Evolutionary conservation across 495 filamentous ascomycete genomes (phyloP).

Genomic region (Annulohypoxylon stygium): DNA sequence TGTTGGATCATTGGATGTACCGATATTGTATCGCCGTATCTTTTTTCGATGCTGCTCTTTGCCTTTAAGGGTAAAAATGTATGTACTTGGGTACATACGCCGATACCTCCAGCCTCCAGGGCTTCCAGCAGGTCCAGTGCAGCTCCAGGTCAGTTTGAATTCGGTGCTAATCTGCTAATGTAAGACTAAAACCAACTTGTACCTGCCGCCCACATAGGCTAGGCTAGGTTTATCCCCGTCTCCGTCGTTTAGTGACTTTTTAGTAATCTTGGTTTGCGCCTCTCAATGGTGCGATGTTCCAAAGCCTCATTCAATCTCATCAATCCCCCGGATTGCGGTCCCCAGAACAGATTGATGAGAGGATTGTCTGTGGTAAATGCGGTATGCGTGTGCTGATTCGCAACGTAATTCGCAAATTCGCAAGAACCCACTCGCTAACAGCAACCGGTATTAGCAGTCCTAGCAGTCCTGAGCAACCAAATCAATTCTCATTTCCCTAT

Average conservation of each 20-base stretch:
- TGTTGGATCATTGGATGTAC: not conserved
- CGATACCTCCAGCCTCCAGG: too few species aligned
- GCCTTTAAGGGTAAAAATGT: not conserved
- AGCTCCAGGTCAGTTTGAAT: conserved; percentile 1
- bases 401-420: not conserved
- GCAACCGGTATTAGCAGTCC: not conserved
- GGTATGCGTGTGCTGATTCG: not conserved
- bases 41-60: not conserved
- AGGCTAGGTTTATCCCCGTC: conserved; percentile 38
- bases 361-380: conserved; percentile 17
- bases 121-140: not conserved
- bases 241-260: conserved; percentile 42
- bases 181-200: conserved; percentile 16
- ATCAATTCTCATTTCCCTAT: conserved; percentile 1
- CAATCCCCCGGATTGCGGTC: conserved; percentile 42
- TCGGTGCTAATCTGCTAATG: conserved; percentile 9
- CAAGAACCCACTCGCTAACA: not conserved
- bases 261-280: conserved; percentile 10
- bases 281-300: conserved; percentile 32
- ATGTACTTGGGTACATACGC: conserved; percentile 1
- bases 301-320: conserved; percentile 38
- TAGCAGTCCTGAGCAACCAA: not conserved
- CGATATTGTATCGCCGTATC: conserved; percentile 1
- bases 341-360: conserved; percentile 26
- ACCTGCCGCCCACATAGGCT: conserved; percentile 35